Percentiles rank a stretch among this genome's conserved stretches.
phyloP scores from a whole-genome alignment of 768 basidiomycete species.

The Asterophora parasitica region DNA sequence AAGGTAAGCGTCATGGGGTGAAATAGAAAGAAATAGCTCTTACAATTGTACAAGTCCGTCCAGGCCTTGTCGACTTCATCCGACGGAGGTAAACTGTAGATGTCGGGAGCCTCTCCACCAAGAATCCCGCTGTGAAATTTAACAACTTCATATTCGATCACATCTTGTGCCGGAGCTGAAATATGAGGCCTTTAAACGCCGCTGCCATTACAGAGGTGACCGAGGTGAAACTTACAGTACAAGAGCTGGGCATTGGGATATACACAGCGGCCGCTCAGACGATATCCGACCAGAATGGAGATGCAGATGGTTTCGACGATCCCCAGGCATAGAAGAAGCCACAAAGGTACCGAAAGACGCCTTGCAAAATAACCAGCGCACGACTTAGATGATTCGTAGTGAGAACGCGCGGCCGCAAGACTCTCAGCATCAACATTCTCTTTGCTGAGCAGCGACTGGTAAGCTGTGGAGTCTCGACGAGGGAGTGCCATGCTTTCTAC shows the following conservation, averaged over 20 bases:
- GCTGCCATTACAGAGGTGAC: not conserved
- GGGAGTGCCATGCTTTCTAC: not conserved
- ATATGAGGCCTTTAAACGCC: not conserved
- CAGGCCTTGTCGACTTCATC: slow-evolving; percentile 10
- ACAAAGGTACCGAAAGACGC: slow-evolving; percentile 5
- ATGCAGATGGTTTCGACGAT: not conserved
- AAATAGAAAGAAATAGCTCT: not conserved
- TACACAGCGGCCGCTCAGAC: not conserved
- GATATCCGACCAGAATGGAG: slow-evolving; percentile 4
- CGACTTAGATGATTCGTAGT: not conserved
- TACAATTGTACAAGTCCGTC: slow-evolving; percentile 10
- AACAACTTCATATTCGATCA: slow-evolving; percentile 10
- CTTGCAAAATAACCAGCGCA: not conserved
- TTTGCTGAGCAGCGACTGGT: slow-evolving; percentile 9
- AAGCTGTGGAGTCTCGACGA: not conserved
- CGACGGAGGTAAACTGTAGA: slow-evolving; percentile 12
- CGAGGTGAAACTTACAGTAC: not conserved
- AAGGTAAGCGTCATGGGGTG: not conserved
- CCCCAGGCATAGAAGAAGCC: not conserved
- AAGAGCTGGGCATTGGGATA: slow-evolving; percentile 6
- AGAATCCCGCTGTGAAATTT: slow-evolving; percentile 10
- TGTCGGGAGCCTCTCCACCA: slow-evolving; percentile 6
- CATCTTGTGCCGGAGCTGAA: slow-evolving; percentile 2
- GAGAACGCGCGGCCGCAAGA: not conserved
- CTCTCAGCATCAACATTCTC: not conserved